Evolutionary conservation across 2,329 filamentous ascomycete genomes (phyloP), one percentile per base, ranked within the genome.

Genomic region (Trichophyton equinum): DNA sequence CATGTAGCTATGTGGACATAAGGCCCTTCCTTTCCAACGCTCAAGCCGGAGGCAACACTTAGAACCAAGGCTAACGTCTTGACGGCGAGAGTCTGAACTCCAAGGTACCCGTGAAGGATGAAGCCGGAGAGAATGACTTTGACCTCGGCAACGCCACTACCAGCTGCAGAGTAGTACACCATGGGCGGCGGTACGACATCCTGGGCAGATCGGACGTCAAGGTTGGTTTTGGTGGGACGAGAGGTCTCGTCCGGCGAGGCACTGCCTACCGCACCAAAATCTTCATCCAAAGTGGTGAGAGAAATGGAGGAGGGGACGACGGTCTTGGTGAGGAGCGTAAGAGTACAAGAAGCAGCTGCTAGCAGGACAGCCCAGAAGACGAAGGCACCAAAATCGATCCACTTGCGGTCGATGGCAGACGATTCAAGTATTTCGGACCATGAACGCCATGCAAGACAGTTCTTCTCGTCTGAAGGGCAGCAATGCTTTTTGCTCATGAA

Each of bases 51-150:
- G 1, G 91, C 87, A 44, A 97, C 91, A 71, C 89, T 95, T 61
- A 97, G 79, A 62, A 96, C 83, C 55, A 99, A 77, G 13, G 87
- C 91, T 15, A 88, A 68, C 0, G 89, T 88, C 72, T 99, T 99
- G 75, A 95, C 82, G 4, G 92, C 74, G 33, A 99, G 79, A 0
- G 94, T 97, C 70, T 87, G 88, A 44, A 95, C 74, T 67, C 94
- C 94, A 6, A 99, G 81, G 71, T 97, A 97, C 1, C 94, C 92
- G 78, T 97, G 94, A 60, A 99, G 78, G 60, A 99, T 92, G 69
- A 97, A 99, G 4, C 94, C 94, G 68, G 91, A 96, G n/a, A 97
- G 82, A 62, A 97, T 97, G 62, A 97, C 94, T 65, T 94, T 91
- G 61, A 97, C 92, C 76, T 99, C 94, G 5, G 94, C 94, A 11